phyloP scores from a whole-genome alignment of 2,329 filamentous ascomycete species.

The Aspergillus eucalypticola region DNA sequence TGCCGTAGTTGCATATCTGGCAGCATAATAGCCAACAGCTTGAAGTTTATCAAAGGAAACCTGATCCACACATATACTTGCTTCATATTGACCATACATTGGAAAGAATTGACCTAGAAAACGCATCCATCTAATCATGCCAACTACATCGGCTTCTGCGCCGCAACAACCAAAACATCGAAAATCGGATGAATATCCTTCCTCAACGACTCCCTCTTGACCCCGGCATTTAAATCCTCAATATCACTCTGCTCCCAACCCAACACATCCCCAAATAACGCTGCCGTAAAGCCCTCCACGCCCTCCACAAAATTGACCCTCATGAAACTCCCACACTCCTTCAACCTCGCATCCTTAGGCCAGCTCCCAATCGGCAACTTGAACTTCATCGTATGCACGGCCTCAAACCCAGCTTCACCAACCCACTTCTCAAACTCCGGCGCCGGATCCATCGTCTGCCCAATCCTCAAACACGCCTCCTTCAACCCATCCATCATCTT shows the following conservation, averaged over 20 bases:
- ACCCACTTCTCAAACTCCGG: conserved; percentile 17
- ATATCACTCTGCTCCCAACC: conserved; percentile 17
- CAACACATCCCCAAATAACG: conserved; percentile 16
- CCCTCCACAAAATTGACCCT: conserved; percentile 20
- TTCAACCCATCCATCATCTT: conserved; percentile 21
- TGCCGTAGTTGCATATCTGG: too few species aligned
- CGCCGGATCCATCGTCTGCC: conserved; percentile 21
- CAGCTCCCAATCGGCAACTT: conserved; percentile 18
- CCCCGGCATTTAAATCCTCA: conserved; percentile 14
- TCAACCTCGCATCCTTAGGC: conserved; percentile 18
- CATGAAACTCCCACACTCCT: conserved; percentile 19
- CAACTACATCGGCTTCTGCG: conserved; percentile 12
- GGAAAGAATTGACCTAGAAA: too few species aligned
- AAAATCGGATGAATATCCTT: conserved; percentile 19
- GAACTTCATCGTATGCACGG: conserved; percentile 6
- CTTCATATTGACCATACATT: too few species aligned
- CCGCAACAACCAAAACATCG: conserved; percentile 16
- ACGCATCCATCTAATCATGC: too few species aligned
- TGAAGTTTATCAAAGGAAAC: too few species aligned
- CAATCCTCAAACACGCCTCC: conserved; percentile 12
- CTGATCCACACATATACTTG: too few species aligned
- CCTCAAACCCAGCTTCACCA: conserved; percentile 15
- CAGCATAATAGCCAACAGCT: too few species aligned
- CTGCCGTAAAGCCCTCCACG: conserved; percentile 20
- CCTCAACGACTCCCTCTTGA: conserved; percentile 13